Evolutionary conservation across 75 land plant species (phyloP), one percentile per base, ranked within the genome.

Genomic region (Azolla pinnata): DNA sequence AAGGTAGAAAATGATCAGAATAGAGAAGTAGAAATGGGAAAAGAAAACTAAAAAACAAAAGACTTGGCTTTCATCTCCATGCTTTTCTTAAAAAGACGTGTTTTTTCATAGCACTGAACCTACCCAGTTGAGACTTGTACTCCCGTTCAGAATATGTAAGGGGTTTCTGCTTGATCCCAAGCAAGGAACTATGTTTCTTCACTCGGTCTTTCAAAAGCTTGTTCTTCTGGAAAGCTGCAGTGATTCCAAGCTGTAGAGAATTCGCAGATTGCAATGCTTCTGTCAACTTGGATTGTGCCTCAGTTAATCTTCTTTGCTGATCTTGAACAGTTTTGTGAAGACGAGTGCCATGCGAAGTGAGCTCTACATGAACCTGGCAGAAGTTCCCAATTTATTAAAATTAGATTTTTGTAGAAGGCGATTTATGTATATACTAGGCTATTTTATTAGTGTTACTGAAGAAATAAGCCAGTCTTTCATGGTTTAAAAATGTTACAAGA

Each of bases 361-460:
- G 87, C 74, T 85, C 87, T 19, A 89, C 75, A 65, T 75, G 67
- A 2, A 89, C 99, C 96, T 89, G 76, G n/a, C n/a, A n/a, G n/a
- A n/a, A n/a, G n/a, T n/a, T n/a, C n/a, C n/a, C n/a, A n/a, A 31
- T 40, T 53, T 31, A 29, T 21, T 64, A 33, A 51, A 50, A 65
- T 28, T 31, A 12, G 48, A 31, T 26, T 23, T 31, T 9, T 66
- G 12, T n/a, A 60, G 27, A 18, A 16, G 20, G n/a, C n/a, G 20
- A n/a, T 12, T 12, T 21, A 17, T 2, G 20, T 35, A 35, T 5
- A 35, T 17, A 38, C 44, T 42, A 18, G 18, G 23, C 17, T 18
- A 19, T 23, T 12, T 12, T 21, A 17, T 2, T 19, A 18, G 21
- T 30, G 28, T 28, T 31, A 26, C 29, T 19, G 23, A 5, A 29